Conservation (phyloP, 192 early-diverging fungal genomes). For the Linnemannia elongata region DNA sequence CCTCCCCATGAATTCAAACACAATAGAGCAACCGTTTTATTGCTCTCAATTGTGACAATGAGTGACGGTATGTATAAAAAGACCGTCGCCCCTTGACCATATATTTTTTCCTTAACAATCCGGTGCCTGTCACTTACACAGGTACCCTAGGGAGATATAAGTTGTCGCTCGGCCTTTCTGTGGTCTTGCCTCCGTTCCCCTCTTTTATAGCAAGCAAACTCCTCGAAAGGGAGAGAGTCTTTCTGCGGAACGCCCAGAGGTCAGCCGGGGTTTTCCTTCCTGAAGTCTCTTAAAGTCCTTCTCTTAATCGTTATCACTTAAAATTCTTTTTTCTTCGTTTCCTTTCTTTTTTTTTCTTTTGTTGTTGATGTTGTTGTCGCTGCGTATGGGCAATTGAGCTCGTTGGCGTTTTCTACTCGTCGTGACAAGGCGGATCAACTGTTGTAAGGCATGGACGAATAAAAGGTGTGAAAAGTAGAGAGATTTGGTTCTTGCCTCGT, state of each 20-base stretch:
- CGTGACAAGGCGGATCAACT: too few relatives aligned
- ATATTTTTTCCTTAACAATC: constrained; percentile 28
- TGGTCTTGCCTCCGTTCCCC: constrained; percentile 44
- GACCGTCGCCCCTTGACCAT: too few relatives aligned
- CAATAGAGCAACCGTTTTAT: background rate
- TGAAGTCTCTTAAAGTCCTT: constrained; percentile 33
- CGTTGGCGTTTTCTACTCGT: too few relatives aligned
- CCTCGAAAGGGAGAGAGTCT: constrained; percentile 42
- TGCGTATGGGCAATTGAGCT: too few relatives aligned
- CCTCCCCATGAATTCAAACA: background rate
- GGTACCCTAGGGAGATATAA: constrained; percentile 50
- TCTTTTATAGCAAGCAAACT: constrained; percentile 47
- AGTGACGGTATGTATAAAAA: constrained; percentile 6
- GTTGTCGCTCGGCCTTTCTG: constrained; percentile 50
- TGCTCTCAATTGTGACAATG: background rate
- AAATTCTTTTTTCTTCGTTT: background rate
- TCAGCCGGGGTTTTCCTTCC: constrained; percentile 50
- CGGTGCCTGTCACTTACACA: constrained; percentile 37
- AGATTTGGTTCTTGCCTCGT: too few relatives aligned
- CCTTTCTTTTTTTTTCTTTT: background rate
- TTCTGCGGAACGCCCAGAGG: constrained; percentile 44
- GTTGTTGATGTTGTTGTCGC: background rate
- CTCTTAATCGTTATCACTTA: background rate
- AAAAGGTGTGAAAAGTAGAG: too few relatives aligned
- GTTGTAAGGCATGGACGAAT: too few relatives aligned